Conservation (phyloP, 1,139 yeast genomes). For the Pichia sorboxylosa region DNA sequence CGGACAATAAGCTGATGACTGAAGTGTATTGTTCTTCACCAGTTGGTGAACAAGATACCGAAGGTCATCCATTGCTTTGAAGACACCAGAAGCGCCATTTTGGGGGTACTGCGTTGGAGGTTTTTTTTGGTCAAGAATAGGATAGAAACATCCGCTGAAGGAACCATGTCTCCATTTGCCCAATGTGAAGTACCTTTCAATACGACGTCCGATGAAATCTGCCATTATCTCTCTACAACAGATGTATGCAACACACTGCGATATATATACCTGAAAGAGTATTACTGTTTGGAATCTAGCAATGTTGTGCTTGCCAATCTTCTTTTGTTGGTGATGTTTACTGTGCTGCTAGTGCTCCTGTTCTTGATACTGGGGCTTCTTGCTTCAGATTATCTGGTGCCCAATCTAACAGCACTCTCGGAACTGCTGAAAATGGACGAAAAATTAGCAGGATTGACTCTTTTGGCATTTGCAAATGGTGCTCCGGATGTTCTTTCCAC, state of each 20-base stretch:
- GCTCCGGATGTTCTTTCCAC: conserved; percentile 85
- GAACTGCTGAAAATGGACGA: conserved; percentile 54
- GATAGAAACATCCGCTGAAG: too few relatives aligned
- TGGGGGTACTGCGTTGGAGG: too few relatives aligned
- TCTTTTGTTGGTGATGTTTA: conserved; percentile 3
- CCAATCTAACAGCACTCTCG: conserved; percentile 57
- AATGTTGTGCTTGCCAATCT: conserved; percentile 7
- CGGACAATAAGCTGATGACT: too few relatives aligned
- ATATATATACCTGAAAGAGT: conserved; percentile 12
- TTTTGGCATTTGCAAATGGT: conserved; percentile 85
- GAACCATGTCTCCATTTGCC: too few relatives aligned
- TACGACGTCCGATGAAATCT: conserved; percentile 4
- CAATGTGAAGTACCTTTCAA: too few relatives aligned
- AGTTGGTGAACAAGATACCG: too few relatives aligned
- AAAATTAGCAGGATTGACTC: conserved; percentile 74
- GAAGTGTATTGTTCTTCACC: too few relatives aligned
- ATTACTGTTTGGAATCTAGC: conserved; percentile 12
- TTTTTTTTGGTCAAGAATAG: too few relatives aligned
- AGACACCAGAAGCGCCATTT: too few relatives aligned
- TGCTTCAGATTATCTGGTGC: conserved; percentile 67
- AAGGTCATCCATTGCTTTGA: too few relatives aligned
- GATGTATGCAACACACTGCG: conserved; percentile 9
- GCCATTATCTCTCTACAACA: conserved; percentile 11
- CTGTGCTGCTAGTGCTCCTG: conserved; percentile 5
- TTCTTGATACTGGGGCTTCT: conserved; percentile 44